phyloP scores from a whole-genome alignment of 169 alveolate genomes.

The Pseudocohnilembus persalinus region DNA sequence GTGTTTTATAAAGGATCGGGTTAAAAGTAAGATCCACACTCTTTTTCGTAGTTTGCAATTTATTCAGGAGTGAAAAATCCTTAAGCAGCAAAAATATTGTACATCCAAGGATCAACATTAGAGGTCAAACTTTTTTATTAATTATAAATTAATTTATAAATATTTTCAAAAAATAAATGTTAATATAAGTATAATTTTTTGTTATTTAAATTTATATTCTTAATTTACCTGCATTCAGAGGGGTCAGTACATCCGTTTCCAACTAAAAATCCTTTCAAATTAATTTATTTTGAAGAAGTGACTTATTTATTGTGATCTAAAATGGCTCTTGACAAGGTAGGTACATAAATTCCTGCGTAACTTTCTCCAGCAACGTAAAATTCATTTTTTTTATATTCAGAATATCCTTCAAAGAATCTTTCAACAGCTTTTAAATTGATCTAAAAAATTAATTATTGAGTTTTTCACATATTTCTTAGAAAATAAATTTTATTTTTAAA shows the following conservation, averaged over 20 bases:
- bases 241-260: slow-evolving; percentile 72
- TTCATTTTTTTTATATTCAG: slow-evolving; percentile 60
- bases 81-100: background rate
- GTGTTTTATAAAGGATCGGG: background rate
- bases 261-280: slow-evolving; percentile 51
- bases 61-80: background rate
- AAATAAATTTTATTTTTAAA: too few species aligned
- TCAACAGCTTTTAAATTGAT: slow-evolving; percentile 55
- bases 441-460: too few species aligned
- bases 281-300: slow-evolving; percentile 21
- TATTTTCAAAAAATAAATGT: background rate
- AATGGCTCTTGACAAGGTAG: slow-evolving; percentile 68
- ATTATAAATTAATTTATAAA: too few species aligned
- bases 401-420: slow-evolving; percentile 64
- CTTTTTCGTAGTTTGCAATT: too few species aligned
- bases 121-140: too few species aligned
- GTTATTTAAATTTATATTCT: too few species aligned
- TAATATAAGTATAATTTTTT: too few species aligned
- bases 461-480: too few species aligned
- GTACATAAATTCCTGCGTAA: slow-evolving; percentile 85
- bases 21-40: background rate
- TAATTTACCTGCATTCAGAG: slow-evolving; percentile 27
- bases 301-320: background rate
- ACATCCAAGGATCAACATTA: background rate
- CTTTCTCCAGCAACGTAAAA: slow-evolving; percentile 82